Base-by-base conservation (phyloP, 257 asterid species). In the Sherardia arvensis region DNA sequence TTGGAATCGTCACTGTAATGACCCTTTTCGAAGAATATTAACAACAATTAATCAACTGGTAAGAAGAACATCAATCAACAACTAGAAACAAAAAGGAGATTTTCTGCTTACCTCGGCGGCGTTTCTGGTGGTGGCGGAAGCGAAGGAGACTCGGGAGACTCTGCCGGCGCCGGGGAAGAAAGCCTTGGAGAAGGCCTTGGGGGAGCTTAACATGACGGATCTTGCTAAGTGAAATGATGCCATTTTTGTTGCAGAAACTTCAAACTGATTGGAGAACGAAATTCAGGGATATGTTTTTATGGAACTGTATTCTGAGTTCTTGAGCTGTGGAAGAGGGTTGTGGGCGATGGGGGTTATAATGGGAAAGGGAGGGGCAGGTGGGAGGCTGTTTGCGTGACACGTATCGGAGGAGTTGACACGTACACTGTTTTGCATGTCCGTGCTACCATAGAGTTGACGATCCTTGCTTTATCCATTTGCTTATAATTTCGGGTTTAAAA, bases 101-200 rank as follows among this genome's bases (percentile, higher is more conserved):
- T n/a, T n/a, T n/a, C n/a, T n/a, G n/a, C n/a, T 1, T 48, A 48
- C 56, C 56, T 49, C 26, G 26, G 23, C 26, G 26, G 23, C 25
- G 26, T n/a, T 21, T 49, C 5, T 21, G 45, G 71, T 73, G 48
- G 85, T 40, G 38, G 94, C 83, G 5, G 93, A 73, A 62, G 89
- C 69, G 84, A 91, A 87, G 79, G 73, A 78, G 38, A 90, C 88
- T 43, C 87, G 71, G 22, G 82, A 75, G 36, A 77, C 33, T 57
- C 77, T 79, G 67, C 79, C 74, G 8, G 76, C 77, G 67, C 79
- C 74, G 8, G 76, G 78, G 28, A 69, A 30, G 34, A 67, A 62
- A 10, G 86, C 78, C 40, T 62, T 73, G n/a, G 86, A 69, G 22
- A 77, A 22, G 20, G 89, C 70, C 73, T 69, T 90, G 0, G 87